A percentile compares a stretch with the other conserved stretches of the same genome.
Conservation (phyloP, 768 basidiomycete genomes). For the Auriscalpium microsporum region DNA sequence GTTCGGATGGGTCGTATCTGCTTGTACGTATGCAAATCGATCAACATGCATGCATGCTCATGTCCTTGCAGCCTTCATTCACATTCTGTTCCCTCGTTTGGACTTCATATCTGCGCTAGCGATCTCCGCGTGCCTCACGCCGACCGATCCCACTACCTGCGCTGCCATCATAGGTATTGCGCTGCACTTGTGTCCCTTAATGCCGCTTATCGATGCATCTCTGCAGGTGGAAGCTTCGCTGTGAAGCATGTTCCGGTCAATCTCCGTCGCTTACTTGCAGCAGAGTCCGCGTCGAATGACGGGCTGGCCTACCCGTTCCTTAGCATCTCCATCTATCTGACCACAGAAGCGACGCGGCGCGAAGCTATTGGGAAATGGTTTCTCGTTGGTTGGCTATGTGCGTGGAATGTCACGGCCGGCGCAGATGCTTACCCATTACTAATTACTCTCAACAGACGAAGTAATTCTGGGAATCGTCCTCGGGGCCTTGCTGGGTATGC, state of each 20-base stretch:
- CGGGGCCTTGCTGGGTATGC: conserved; percentile 46
- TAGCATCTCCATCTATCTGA: conserved; percentile 77
- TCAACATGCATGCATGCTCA: background rate
- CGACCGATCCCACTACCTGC: conserved; percentile 92
- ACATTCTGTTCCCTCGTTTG: conserved; percentile 62
- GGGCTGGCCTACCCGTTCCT: conserved; percentile 94
- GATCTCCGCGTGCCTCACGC: conserved; percentile 84
- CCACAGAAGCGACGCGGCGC: conserved; percentile 51
- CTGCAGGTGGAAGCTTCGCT: conserved; percentile 61
- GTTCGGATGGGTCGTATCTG: conserved; percentile 72
- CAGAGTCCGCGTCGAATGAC: conserved; percentile 93
- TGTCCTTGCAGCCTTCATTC: conserved; percentile 46
- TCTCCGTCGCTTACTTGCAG: conserved; percentile 72
- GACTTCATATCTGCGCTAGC: conserved; percentile 70
- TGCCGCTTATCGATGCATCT: background rate
- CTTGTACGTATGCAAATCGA: conserved; percentile 33
- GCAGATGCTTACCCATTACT: background rate
- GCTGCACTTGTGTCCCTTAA: background rate
- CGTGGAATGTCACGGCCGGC: conserved; percentile 15
- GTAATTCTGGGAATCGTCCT: conserved; percentile 67
- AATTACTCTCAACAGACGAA: conserved; percentile 44
- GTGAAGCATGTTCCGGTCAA: conserved; percentile 61
- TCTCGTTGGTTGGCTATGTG: conserved; percentile 76
- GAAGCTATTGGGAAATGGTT: conserved; percentile 80
- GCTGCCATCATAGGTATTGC: conserved; percentile 65